A percentile compares a stretch with the other conserved stretches of the same genome.
Conservation (phyloP, 2,329 filamentous ascomycete species). For the Ophiognomonia clavigignenti-juglandacearum region DNA sequence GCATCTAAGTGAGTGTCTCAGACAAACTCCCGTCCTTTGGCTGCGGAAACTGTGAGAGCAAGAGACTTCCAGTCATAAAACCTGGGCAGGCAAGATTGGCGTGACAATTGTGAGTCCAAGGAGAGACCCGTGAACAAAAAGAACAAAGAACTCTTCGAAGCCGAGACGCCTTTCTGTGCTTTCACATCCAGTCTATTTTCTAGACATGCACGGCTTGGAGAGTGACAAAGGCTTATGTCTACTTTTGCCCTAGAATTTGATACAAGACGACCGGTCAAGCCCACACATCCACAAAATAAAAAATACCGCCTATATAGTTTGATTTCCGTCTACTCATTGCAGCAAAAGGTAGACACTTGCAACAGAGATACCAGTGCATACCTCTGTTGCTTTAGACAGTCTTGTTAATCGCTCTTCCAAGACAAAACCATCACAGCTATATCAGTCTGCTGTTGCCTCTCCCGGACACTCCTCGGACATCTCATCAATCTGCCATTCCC, state of each 20-base stretch:
- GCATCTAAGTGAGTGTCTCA: neutral
- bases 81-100: too few relatives aligned
- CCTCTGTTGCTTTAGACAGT: too few relatives aligned
- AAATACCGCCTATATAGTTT: neutral
- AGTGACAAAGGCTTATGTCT: constrained; percentile 2
- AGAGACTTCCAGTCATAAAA: neutral
- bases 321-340: neutral
- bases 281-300: neutral
- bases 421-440: too few relatives aligned
- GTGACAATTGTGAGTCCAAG: too few relatives aligned
- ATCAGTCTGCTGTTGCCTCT: too few relatives aligned
- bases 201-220: neutral
- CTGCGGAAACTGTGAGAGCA: neutral
- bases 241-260: neutral
- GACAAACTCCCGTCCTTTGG: neutral
- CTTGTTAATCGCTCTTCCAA: too few relatives aligned
- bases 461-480: too few relatives aligned
- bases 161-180: constrained; percentile 7
- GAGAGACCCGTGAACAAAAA: constrained; percentile 7
- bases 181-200: constrained; percentile 4
- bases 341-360: neutral
- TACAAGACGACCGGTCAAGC: constrained; percentile 1
- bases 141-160: constrained; percentile 6
- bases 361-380: neutral
- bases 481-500: too few relatives aligned